Evolutionary conservation across 1,284 basidiomycete genomes (phyloP), one percentile per base, ranked within the genome.

Genomic region (Malassezia equina): DNA sequence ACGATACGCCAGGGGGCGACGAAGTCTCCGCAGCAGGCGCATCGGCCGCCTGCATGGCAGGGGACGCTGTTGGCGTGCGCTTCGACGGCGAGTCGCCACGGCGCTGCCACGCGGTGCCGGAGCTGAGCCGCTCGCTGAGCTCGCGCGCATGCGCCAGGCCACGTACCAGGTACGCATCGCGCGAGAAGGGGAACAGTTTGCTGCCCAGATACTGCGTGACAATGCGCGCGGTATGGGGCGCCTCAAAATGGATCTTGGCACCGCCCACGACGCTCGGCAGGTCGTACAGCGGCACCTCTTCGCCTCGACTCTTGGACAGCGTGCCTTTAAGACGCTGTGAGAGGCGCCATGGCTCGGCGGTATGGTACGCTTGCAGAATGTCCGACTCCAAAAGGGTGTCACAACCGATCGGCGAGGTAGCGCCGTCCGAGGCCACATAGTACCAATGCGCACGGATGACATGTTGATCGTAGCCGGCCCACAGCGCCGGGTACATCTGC

Each of bases 371-470:
- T 2, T 52, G 32, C 42, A 77, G 75, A 27, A 78, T 65, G 13
- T 73, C 67, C 0, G 57, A 44, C 6, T 75, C 65, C 1, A 78
- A 64, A 0, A 62, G 58, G 47, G 69, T 59, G 33, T 67, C 61
- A 43, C 59, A 66, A n/a, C 59, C 65, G 47, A 73, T 72, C n/a
- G 62, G 68, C 12, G 54, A 61, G 36, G 63, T 61, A 21, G 61
- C 58, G 29, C 55, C 69, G 56, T 61, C 64, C 15, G 63, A 55
- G 2, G 65, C 59, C 2, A 70, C 67, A 58, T 76, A 77, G 65
- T 76, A 76, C 76, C 76, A 77, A 2, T 67, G 72, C 0, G 69
- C 68, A 1, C 68, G 64, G 3, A 73, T 63, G 12, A 76, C 67
- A 23, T 64, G 62, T 40, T 77, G 69, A 24, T 66, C 60, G 3